phyloP scores from a whole-genome alignment of 495 filamentous ascomycete species.

The Aspergillus saccharolyticus region DNA sequence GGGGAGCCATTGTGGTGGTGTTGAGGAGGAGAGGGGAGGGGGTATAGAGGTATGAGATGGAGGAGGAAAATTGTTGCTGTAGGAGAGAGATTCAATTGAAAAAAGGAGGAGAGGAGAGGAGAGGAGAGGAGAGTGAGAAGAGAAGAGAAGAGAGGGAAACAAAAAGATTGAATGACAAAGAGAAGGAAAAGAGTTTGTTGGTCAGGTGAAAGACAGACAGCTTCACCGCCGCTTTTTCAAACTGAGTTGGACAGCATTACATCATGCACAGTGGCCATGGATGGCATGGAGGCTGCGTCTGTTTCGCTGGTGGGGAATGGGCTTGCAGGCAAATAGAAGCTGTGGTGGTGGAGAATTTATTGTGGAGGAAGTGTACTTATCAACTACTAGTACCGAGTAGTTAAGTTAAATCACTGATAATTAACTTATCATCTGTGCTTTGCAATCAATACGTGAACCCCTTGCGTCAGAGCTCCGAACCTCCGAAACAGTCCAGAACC shows the following conservation, averaged over 20 bases:
- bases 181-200: not conserved
- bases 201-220: slow-evolving; percentile 1
- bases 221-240: slow-evolving; percentile 22
- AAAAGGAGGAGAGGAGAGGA: not conserved
- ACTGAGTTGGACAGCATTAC: slow-evolving; percentile 15
- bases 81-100: too few species aligned
- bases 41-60: too few species aligned
- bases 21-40: not conserved
- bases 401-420: too few species aligned
- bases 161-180: not conserved
- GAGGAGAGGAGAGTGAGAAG: not conserved
- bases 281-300: too few species aligned
- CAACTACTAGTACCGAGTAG: too few species aligned
- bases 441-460: not conserved
- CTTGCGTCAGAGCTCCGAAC: not conserved
- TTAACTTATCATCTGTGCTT: not conserved
- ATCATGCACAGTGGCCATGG: slow-evolving; percentile 15
- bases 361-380: not conserved
- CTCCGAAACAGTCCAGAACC: not conserved
- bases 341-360: not conserved
- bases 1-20: slow-evolving; percentile 30
- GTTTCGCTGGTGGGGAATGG: not conserved
- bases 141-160: not conserved
- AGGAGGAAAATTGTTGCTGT: too few species aligned
- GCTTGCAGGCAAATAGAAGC: not conserved